Percentiles rank a stretch among this genome's conserved stretches.
phyloP scores from a whole-genome alignment of 805 yeast species.

The Yarrowia alimentaria region DNA sequence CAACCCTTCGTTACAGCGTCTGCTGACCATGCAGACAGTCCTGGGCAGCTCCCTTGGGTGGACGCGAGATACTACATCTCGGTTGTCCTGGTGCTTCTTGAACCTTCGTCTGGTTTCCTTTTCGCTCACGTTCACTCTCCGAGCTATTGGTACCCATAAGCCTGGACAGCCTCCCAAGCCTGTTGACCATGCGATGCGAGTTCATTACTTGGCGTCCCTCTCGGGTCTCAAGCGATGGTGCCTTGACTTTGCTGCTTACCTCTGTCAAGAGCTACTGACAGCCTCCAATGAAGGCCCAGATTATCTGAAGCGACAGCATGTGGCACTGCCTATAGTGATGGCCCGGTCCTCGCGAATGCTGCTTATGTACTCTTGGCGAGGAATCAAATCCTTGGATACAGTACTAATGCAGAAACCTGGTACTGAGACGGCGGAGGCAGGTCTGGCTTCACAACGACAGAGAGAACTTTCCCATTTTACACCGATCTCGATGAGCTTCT shows the following conservation, averaged over 20 bases:
- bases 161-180: constrained; percentile 51
- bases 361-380: constrained; percentile 41
- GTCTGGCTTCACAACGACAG: constrained; percentile 35
- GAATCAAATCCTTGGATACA: constrained; percentile 41
- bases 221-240: constrained; percentile 87
- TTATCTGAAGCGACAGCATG: constrained; percentile 24
- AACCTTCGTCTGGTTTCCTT: constrained; percentile 71
- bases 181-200: constrained; percentile 44
- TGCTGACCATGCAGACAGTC: constrained; percentile 65
- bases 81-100: constrained; percentile 60
- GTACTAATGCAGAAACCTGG: constrained; percentile 12
- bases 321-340: constrained; percentile 39
- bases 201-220: constrained; percentile 33
- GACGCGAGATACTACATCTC: constrained; percentile 45
- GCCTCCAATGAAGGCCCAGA: constrained; percentile 31
- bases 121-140: constrained; percentile 64
- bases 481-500: constrained; percentile 37
- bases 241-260: constrained; percentile 67
- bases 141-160: constrained; percentile 46
- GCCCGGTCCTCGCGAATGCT: constrained; percentile 42
- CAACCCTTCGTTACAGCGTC: constrained; percentile 73
- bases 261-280: constrained; percentile 62
- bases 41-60: constrained; percentile 55
- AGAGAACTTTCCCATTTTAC: constrained; percentile 34
- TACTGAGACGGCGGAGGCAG: constrained; percentile 5